Evolutionary conservation across 2,329 filamentous ascomycete genomes (phyloP), one percentile per base, ranked within the genome.

Genomic region (Aureobasidium mangrovei): DNA sequence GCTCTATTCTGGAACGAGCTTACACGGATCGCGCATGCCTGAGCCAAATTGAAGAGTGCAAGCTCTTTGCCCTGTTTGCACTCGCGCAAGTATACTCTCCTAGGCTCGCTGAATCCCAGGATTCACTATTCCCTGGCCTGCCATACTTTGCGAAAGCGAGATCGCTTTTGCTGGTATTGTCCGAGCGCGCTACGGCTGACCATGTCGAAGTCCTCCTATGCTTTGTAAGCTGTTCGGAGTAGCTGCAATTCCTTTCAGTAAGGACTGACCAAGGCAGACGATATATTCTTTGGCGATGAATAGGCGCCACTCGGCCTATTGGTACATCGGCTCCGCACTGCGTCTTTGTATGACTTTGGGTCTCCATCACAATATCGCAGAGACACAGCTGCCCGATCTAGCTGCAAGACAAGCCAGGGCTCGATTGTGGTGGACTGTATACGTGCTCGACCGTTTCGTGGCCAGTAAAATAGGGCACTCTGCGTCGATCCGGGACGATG

Each of bases 61-160:
- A 74, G 43, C 55, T 76, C 0, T 73, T 71, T 65, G 71, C 70
- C 0, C 41, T 77, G 4, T 74, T 77, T 57, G 74, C 74, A 0
- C 65, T 77, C 7, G 74, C 74, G 0, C 72, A 76, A 56, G 68
- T 73, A 33, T 76, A 74, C 26, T 74, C 73, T 0, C 69, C 68
- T 0, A 64, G 72, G 12, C 67, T 69, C 3, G 67, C 60, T 56
- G 68, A 2, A 56, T 65, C 0, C 65, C 66, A 7, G 60, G 61
- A 8, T 60, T n/a, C 40, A 29, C 38, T 65, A 0, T 75, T 75
- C 48, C 74, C 74, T 0, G 74, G 74, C 0, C 60, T 75, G 51
- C 56, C 59, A 0, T 77, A 75, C 41, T 77, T 74, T 60, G 67
- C 68, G 0, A 63, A 67, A 2, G 72, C 73, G 0, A 71, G 67